These are phyloP conservation scores for Linanthus parryae DNA, from an alignment of 148 eudicot species.

Conservation along the genomic window DNA sequence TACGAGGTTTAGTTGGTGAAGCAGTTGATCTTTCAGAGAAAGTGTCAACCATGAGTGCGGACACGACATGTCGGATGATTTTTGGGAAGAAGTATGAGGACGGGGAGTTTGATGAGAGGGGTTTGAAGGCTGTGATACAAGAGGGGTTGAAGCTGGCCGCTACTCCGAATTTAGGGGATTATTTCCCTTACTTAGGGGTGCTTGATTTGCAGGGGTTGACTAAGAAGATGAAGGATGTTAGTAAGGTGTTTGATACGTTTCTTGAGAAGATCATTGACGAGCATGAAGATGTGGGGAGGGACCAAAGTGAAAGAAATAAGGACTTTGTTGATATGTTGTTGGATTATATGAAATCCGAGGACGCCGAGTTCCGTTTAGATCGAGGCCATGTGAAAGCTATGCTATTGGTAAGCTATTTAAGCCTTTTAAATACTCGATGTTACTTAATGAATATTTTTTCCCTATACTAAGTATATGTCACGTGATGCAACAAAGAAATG, in stretches of 20 bases:
- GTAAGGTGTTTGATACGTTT: constrained; percentile 25
- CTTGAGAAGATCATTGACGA: constrained; percentile 31
- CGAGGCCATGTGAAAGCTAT: constrained; percentile 29
- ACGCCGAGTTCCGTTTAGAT: constrained; percentile 22
- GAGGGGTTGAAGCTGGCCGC: constrained; percentile 20
- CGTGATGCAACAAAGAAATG: too few species aligned
- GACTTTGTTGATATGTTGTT: constrained; percentile 25
- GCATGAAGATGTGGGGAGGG: constrained; percentile 10
- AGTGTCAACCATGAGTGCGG: constrained; percentile 16
- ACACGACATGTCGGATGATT: constrained; percentile 29
- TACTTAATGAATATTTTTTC: too few species aligned
- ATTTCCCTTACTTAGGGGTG: constrained; percentile 23
- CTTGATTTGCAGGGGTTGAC: constrained; percentile 31
- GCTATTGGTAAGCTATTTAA: constrained; percentile 32
- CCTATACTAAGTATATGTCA: too few species aligned
- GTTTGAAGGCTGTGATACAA: constrained; percentile 17
- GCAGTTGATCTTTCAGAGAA: constrained; percentile 14
- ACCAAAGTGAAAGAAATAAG: background rate
- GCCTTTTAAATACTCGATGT: too few species aligned
- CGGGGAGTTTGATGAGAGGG: constrained; percentile 18
- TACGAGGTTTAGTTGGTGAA: background rate
- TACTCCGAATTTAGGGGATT: constrained; percentile 27
- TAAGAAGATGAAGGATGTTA: constrained; percentile 21
- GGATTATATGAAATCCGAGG: constrained; percentile 17
- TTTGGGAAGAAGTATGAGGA: constrained; percentile 31